These are phyloP conservation scores for Coemansia sp. DNA, from an alignment of 192 early-diverging fungal species.

Conservation along the genomic window DNA sequence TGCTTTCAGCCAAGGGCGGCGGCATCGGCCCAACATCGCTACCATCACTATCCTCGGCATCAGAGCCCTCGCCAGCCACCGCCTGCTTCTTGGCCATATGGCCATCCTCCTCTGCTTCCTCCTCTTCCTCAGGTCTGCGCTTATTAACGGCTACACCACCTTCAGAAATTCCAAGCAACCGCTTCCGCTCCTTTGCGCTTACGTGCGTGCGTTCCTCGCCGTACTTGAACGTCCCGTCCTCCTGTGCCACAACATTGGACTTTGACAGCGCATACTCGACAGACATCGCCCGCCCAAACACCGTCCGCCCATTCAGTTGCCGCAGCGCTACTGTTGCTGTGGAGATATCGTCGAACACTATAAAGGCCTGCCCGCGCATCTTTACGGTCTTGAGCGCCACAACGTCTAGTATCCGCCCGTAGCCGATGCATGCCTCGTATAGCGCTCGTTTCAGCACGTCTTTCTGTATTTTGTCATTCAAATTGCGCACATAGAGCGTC, in stretches of 20 bases:
- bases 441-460: slow-evolving; percentile 79
- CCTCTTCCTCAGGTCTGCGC: slow-evolving; percentile 17
- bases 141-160: slow-evolving; percentile 4
- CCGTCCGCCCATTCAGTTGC: slow-evolving; percentile 81
- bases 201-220: slow-evolving; percentile 36
- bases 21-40: slow-evolving; percentile 41
- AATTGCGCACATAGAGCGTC: slow-evolving; percentile 80
- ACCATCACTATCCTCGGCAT: slow-evolving; percentile 14
- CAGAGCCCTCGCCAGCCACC: not conserved
- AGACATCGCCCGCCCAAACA: slow-evolving; percentile 74
- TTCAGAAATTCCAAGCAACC: slow-evolving; percentile 20
- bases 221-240: slow-evolving; percentile 36
- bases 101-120: slow-evolving; percentile 1
- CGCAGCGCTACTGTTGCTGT: slow-evolving; percentile 83
- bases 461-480: slow-evolving; percentile 79
- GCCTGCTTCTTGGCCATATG: slow-evolving; percentile 19
- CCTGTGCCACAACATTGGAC: slow-evolving; percentile 34
- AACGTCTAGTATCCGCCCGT: slow-evolving; percentile 85
- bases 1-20: slow-evolving; percentile 6
- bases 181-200: slow-evolving; percentile 39
- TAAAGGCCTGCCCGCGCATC: slow-evolving; percentile 93
- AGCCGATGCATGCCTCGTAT: slow-evolving; percentile 86
- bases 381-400: slow-evolving; percentile 77
- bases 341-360: slow-evolving; percentile 84
- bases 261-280: slow-evolving; percentile 51